Conservation (phyloP, 495 filamentous ascomycete genomes). For the Penicillium taxi region DNA sequence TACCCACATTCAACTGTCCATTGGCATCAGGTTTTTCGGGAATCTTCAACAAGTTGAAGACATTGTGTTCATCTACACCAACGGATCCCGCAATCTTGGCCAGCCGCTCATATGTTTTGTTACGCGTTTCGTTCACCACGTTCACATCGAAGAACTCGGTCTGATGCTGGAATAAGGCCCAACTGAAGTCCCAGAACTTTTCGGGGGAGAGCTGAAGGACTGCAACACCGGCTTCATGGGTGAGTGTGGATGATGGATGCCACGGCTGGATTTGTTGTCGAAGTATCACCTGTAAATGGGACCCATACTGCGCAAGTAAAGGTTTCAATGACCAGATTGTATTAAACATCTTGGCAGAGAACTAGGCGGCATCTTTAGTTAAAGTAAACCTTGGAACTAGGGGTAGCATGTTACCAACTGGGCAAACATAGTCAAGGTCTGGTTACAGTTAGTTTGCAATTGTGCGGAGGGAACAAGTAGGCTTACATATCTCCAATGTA, state of each 20-base stretch:
- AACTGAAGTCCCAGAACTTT: constrained; percentile 72
- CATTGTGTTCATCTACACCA: constrained; percentile 55
- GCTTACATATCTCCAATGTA: constrained; percentile 65
- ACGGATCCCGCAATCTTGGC: constrained; percentile 58
- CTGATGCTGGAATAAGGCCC: constrained; percentile 62
- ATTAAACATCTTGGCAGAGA: constrained; percentile 63
- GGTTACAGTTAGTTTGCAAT: constrained; percentile 1
- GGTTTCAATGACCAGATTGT: constrained; percentile 58
- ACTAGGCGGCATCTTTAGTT: constrained; percentile 20
- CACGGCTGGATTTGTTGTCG: constrained; percentile 92
- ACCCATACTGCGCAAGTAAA: constrained; percentile 49
- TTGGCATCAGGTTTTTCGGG: constrained; percentile 51
- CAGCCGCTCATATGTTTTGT: constrained; percentile 73
- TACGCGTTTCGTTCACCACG: constrained; percentile 73
- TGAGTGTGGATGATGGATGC: constrained; percentile 84
- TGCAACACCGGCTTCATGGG: constrained; percentile 79
- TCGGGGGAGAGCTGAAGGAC: constrained; percentile 58
- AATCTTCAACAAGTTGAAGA: constrained; percentile 59
- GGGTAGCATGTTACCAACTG: constrained; percentile 44
- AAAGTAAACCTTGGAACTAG: constrained; percentile 1
- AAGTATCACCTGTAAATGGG: constrained; percentile 63
- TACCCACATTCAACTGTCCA: constrained; percentile 66
- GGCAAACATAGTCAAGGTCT: constrained; percentile 83
- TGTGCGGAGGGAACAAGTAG: neutral
- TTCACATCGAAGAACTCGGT: constrained; percentile 71